Percentiles rank a stretch among this genome's conserved stretches.
phyloP scores from a whole-genome alignment of 169 alveolate species.

The Nephromyces sp. region DNA sequence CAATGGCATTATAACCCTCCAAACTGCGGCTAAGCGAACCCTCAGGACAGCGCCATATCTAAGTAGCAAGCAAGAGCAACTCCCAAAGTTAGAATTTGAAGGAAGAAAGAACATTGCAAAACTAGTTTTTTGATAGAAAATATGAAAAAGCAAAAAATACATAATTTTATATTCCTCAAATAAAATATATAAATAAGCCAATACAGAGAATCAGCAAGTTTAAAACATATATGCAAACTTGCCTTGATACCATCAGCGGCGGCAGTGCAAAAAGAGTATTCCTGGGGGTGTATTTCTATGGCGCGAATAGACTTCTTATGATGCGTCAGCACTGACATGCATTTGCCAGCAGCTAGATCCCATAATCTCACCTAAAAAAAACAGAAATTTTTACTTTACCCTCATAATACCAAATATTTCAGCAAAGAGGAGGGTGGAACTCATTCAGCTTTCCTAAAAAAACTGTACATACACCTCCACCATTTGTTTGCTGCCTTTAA shows the following conservation, averaged over 20 bases:
- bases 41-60: constrained; percentile 57
- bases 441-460: no score
- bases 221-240: constrained; percentile 40
- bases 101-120: no score
- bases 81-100: no score
- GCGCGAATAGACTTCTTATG: constrained; percentile 94
- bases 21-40: constrained; percentile 66
- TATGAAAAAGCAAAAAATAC: no score
- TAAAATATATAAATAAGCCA: not conserved
- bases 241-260: constrained; percentile 93
- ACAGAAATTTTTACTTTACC: not conserved
- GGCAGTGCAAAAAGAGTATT: constrained; percentile 91
- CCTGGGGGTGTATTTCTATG: constrained; percentile 85
- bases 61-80: not conserved
- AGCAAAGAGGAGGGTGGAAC: no score
- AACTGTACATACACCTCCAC: no score
- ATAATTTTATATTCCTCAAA: not conserved
- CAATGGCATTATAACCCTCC: constrained; percentile 75
- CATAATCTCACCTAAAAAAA: constrained; percentile 72
- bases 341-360: constrained; percentile 92
- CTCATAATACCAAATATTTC: no score
- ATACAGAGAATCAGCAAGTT: not conserved
- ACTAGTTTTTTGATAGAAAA: no score
- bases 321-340: constrained; percentile 85
- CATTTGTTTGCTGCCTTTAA: no score